Percentiles rank a stretch among this genome's conserved stretches.
Evolutionary conservation across 441 rosid genomes (phyloP).

Genomic region (Mallotus repandus): DNA sequence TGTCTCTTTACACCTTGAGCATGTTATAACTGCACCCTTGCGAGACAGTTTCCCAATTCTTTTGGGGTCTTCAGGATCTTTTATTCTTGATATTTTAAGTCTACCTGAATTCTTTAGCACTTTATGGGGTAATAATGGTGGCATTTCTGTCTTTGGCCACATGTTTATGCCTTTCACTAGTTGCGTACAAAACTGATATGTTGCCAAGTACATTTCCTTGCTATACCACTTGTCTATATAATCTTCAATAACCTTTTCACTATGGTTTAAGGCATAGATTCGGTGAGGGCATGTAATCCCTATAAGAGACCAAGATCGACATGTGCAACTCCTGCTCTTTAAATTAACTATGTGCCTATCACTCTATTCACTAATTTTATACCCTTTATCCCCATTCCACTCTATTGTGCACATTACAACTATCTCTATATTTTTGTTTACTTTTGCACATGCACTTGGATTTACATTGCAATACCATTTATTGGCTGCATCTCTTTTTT

Average conservation of each 20-base stretch:
- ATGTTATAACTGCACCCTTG: too few species aligned
- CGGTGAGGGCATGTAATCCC: not conserved
- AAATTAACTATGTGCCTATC: not conserved
- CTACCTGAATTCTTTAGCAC: too few species aligned
- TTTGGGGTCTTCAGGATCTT: too few species aligned
- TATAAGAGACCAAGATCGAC: not conserved
- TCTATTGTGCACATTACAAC: not conserved
- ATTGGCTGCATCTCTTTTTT: accelerated
- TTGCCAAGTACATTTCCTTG: not conserved
- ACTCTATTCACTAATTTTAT: not conserved
- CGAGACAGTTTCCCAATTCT: too few species aligned
- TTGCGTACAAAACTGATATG: too few species aligned
- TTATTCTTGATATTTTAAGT: too few species aligned
- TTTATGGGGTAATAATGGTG: too few species aligned
- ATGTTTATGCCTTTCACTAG: too few species aligned
- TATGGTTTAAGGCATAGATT: not conserved
- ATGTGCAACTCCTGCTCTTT: accelerated
- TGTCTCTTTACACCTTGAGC: too few species aligned
- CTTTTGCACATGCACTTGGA: too few species aligned
- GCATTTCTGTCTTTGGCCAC: too few species aligned
- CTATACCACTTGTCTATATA: not conserved
- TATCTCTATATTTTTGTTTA: not conserved
- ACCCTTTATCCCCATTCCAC: not conserved
- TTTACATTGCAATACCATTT: not conserved
- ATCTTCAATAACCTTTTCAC: accelerated